Conservation (phyloP, 1,284 basidiomycete species). For the Cryptococcus depauperatus region DNA sequence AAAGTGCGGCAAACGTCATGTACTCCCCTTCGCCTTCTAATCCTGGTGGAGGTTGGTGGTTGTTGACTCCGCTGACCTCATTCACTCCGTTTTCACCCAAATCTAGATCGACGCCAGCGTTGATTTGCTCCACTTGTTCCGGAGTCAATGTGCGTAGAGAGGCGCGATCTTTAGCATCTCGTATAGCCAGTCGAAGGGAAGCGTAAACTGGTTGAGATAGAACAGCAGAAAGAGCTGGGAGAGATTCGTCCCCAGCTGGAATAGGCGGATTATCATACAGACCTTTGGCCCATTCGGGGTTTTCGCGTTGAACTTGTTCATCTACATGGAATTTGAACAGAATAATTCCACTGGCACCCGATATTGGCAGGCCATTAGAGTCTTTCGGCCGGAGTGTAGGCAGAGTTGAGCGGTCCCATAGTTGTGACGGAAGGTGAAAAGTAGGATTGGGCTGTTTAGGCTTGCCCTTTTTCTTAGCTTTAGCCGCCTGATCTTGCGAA, state of each 20-base stretch:
- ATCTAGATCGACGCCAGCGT: conserved; percentile 7
- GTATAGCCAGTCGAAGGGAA: conserved; percentile 22
- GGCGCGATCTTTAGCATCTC: conserved; percentile 13
- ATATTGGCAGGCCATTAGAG: conserved; percentile 27
- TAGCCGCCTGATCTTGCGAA: conserved; percentile 23
- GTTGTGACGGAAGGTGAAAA: conserved; percentile 36
- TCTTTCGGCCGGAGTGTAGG: conserved; percentile 34
- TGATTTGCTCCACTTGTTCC: conserved; percentile 27
- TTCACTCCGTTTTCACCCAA: conserved; percentile 3
- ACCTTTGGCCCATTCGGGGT: conserved; percentile 38
- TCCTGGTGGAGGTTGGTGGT: not conserved
- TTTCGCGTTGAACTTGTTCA: conserved; percentile 26
- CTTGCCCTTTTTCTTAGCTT: conserved; percentile 31
- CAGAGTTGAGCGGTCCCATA: conserved; percentile 33
- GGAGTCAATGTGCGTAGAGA: conserved; percentile 12
- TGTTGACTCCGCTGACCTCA: conserved; percentile 1
- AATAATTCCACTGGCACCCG: conserved; percentile 28
- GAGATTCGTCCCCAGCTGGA: conserved; percentile 27
- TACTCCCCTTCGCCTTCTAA: conserved; percentile 12
- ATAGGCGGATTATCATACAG: conserved; percentile 42
- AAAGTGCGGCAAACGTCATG: conserved; percentile 14
- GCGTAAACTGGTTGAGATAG: conserved; percentile 26
- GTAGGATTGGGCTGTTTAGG: conserved; percentile 40
- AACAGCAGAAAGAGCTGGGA: conserved; percentile 26
- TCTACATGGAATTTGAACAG: conserved; percentile 42